These are phyloP conservation scores for Diaporthe sp. DNA, from an alignment of 2,329 filamentous ascomycete species.

Conservation along the genomic window DNA sequence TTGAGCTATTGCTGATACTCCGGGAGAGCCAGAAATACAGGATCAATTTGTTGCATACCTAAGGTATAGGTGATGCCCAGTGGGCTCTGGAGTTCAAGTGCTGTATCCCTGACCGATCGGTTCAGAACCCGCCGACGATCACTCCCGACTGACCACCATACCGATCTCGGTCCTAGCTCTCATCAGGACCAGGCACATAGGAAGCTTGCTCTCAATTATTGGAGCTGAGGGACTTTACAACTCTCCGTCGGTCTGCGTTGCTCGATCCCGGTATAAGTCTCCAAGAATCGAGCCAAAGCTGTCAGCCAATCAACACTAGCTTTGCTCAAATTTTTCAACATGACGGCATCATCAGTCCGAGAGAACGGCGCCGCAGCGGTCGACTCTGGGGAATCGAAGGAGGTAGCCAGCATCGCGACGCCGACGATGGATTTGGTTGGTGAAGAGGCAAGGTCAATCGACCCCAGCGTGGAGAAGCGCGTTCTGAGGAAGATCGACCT, in stretches of 20 bases:
- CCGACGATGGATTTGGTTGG: conserved; percentile 70
- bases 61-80: neutral
- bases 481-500: conserved; percentile 69
- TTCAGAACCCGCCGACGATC: neutral
- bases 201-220: neutral
- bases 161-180: neutral
- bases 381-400: neutral
- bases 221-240: neutral
- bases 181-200: neutral
- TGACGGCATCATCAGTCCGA: conserved; percentile 12
- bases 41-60: neutral
- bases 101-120: neutral
- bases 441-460: conserved; percentile 66
- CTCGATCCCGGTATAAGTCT: no score
- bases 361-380: neutral
- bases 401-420: neutral
- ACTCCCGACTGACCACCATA: neutral
- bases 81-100: neutral
- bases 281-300: neutral
- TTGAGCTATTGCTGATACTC: neutral
- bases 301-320: neutral
- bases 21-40: no score
- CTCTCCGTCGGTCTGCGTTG: neutral
- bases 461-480: conserved; percentile 60
- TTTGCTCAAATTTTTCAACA: conserved; percentile 20